Base-by-base conservation (phyloP, 2,329 filamentous ascomycete species). In the Stemphylium vesicarium region DNA sequence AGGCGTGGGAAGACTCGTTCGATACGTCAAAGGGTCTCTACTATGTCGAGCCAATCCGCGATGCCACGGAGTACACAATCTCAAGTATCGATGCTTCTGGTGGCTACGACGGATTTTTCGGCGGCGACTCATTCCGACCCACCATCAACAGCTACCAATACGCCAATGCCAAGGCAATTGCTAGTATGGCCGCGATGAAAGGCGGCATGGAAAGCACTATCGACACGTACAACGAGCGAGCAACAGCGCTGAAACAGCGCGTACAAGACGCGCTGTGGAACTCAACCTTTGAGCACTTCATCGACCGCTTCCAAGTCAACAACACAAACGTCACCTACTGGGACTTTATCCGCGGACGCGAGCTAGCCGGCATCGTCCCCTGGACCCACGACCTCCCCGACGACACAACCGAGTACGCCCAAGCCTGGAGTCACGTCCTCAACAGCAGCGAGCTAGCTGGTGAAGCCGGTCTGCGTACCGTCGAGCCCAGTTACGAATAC, bases 1-100 rank as follows among this genome's bases (percentile, higher is more conserved):
- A 74, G 8, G 66, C 72, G n/a, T 77, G 75, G 69, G 60, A 67
- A 2, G 78, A 79, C 44, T 71, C 73, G 2, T 75, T 72, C 26
- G 77, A 80, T 46, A 59, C 64, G 0, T 63, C 63, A n/a, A 79
- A 79, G 52, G 71, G 69, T 0, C 60, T 80, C 5, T 80, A 79
- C 57, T 79, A 71, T 61, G 72, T 79, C 5, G 77, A 79, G 45
- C 78, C 78, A 0, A 52, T 80, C 1, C 71, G 72, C 0, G 78
- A 80, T 60, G 78, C 78, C 0, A 80, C 78, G 0, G 78, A 80
- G 53, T 80, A 80, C 54, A 80, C 77, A 1, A 79, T 80, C 40
- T 72, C 75, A 0, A 77, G 73, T 37, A 79, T 79, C 49, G 78
- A 80, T 51, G 75, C 78, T 0, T 74, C 69, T 0, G 68, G 71